Percentiles rank a stretch among this genome's conserved stretches.
These are phyloP conservation scores for Fusarium paranaense DNA, from an alignment of 2,329 filamentous ascomycete species.

Conservation along the genomic window DNA sequence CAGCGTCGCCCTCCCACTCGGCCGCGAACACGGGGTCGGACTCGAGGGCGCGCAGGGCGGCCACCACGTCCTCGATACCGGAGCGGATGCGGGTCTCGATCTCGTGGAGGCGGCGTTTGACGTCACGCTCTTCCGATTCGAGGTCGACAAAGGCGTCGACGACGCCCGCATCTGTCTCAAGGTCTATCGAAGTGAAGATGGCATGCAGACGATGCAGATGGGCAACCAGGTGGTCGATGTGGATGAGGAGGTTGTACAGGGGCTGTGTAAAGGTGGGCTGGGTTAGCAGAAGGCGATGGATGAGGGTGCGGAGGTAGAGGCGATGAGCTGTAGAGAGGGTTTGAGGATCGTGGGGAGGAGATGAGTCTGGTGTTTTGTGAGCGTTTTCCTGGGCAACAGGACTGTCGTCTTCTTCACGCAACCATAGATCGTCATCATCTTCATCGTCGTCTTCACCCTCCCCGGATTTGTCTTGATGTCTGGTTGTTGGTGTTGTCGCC, in stretches of 20 bases:
- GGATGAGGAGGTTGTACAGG: conserved; percentile 74
- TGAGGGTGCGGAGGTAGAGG: conserved; percentile 77
- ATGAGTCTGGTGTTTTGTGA: conserved; percentile 33
- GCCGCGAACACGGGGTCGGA: conserved; percentile 57
- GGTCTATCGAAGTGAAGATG: conserved; percentile 82
- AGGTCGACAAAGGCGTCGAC: conserved; percentile 80
- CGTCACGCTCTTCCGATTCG: conserved; percentile 76
- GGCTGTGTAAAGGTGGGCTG: conserved; percentile 71
- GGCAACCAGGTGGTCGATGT: conserved; percentile 85
- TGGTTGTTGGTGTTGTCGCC: conserved; percentile 39
- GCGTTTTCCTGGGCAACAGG: conserved; percentile 33
- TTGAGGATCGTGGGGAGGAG: conserved; percentile 78
- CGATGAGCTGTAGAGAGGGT: conserved; percentile 84
- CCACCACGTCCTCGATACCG: conserved; percentile 76
- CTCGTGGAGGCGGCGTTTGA: conserved; percentile 72
- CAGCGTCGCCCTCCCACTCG: conserved; percentile 54
- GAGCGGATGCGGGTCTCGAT: conserved; percentile 74
- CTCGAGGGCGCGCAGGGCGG: conserved; percentile 60
- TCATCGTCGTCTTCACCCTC: conserved; percentile 17
- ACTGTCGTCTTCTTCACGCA: conserved; percentile 28
- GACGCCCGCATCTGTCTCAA: conserved; percentile 85
- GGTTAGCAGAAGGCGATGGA: conserved; percentile 74
- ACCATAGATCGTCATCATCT: conserved; percentile 47
- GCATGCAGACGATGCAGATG: conserved; percentile 80
- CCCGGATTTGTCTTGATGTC: conserved; percentile 14